phyloP scores from a whole-genome alignment of 2,329 filamentous ascomycete species.

The Verticillium nonalfalfae region DNA sequence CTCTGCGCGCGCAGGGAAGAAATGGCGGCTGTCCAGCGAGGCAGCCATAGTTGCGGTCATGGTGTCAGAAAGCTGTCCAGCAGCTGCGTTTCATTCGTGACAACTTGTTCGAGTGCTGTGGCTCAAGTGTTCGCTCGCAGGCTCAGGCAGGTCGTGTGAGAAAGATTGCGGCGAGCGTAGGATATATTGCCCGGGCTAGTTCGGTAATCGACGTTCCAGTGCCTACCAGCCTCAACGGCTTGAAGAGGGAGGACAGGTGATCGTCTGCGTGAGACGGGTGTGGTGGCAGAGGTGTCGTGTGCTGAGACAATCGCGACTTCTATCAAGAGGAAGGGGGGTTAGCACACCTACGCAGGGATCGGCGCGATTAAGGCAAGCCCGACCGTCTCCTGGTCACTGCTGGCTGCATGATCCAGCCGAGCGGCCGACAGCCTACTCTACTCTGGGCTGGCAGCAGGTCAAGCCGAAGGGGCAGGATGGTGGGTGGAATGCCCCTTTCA shows the following conservation, averaged over 20 bases:
- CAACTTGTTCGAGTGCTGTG: neutral
- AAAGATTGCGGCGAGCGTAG: neutral
- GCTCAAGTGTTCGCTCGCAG: neutral
- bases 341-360: neutral
- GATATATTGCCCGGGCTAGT: neutral
- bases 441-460: neutral
- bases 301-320: neutral
- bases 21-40: slow-evolving; percentile 3
- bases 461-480: neutral
- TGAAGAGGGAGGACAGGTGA: neutral
- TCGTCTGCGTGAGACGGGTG: neutral
- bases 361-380: neutral
- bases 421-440: neutral
- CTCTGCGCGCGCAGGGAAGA: slow-evolving; percentile 13
- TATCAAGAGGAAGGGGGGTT: neutral
- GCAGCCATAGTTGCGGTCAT: slow-evolving; percentile 1
- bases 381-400: neutral
- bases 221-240: neutral
- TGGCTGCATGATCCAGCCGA: neutral
- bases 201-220: neutral
- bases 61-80: neutral
- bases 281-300: neutral
- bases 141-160: neutral
- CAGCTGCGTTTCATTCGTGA: neutral
- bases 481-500: neutral